These are phyloP conservation scores for Dalbergia cultrata DNA, from an alignment of 306 rosid genomes.

Conservation along the genomic window DNA sequence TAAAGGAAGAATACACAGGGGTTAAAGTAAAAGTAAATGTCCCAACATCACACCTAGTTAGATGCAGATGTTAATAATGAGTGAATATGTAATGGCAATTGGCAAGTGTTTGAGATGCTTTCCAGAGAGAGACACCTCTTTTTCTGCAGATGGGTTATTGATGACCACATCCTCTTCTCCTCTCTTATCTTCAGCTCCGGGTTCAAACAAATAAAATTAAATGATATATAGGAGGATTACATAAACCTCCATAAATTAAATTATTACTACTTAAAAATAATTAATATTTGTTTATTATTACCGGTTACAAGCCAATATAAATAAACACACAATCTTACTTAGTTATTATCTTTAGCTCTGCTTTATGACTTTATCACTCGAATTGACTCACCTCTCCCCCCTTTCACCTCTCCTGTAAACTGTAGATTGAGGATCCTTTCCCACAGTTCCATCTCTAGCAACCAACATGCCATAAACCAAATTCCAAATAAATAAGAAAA, in stretches of 20 bases:
- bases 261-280: background rate
- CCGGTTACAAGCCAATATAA: background rate
- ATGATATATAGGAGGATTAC: background rate
- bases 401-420: constrained; percentile 32
- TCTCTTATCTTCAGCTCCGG: constrained; percentile 42
- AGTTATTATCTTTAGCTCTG: constrained; percentile 11
- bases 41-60: background rate
- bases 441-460: constrained; percentile 24
- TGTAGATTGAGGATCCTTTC: constrained; percentile 52
- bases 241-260: too few relatives aligned
- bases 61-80: background rate
- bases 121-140: constrained; percentile 58
- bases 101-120: constrained; percentile 50
- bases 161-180: constrained; percentile 76
- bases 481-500: constrained; percentile 11
- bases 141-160: constrained; percentile 61
- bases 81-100: constrained; percentile 32
- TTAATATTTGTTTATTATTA: background rate
- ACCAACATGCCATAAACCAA: constrained; percentile 4
- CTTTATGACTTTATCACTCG: constrained; percentile 39
- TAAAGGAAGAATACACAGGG: background rate
- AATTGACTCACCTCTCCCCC: constrained; percentile 35
- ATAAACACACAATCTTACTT: constrained; percentile 35
- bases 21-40: constrained; percentile 51
- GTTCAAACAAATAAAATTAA: constrained; percentile 27